Percentiles rank a stretch among this genome's conserved stretches.
Conservation (phyloP, 257 asterid genomes). For the Solanum appendiculatum region DNA sequence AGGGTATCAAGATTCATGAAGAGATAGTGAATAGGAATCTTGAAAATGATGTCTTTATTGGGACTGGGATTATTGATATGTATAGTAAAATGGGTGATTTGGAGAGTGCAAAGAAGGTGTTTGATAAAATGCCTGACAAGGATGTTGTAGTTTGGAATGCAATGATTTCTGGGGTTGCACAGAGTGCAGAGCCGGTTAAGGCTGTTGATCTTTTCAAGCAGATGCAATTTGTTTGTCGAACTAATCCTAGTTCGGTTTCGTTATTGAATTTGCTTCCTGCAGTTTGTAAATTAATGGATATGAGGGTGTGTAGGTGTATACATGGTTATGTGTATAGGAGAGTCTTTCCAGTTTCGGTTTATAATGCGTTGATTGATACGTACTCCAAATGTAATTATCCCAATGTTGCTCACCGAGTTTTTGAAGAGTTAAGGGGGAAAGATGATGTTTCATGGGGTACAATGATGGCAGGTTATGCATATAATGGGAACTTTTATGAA, state of each 20-base stretch:
- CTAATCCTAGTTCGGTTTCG: conserved; percentile 20
- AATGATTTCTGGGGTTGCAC: conserved; percentile 25
- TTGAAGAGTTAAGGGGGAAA: conserved; percentile 5
- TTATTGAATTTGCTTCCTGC: conserved; percentile 34
- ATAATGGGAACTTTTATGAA: conserved; percentile 19
- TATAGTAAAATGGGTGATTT: conserved; percentile 25
- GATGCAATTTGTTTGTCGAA: conserved; percentile 18
- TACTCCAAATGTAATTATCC: conserved; percentile 24
- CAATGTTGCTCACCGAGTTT: conserved; percentile 5
- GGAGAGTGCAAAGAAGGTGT: conserved; percentile 11
- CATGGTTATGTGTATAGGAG: conserved; percentile 34
- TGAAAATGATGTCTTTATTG: conserved; percentile 27
- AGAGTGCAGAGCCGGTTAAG: conserved; percentile 10
- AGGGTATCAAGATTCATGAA: conserved; percentile 16
- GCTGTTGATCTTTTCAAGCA: conserved; percentile 13
- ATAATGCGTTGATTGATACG: conserved; percentile 28
- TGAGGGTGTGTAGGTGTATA: conserved; percentile 10
- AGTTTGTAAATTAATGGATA: conserved; percentile 17
- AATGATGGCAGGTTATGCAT: conserved; percentile 35
- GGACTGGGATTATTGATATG: conserved; percentile 27
- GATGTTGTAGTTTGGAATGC: conserved; percentile 35
- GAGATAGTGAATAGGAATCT: conserved; percentile 10
- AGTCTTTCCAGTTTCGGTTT: conserved; percentile 19
- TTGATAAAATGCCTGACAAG: conserved; percentile 25
- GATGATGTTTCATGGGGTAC: conserved; percentile 41